A percentile compares a stretch with the other conserved stretches of the same genome.
phyloP scores from a whole-genome alignment of 2,329 filamentous ascomycete genomes.

The Scedosporium dehoogii region DNA sequence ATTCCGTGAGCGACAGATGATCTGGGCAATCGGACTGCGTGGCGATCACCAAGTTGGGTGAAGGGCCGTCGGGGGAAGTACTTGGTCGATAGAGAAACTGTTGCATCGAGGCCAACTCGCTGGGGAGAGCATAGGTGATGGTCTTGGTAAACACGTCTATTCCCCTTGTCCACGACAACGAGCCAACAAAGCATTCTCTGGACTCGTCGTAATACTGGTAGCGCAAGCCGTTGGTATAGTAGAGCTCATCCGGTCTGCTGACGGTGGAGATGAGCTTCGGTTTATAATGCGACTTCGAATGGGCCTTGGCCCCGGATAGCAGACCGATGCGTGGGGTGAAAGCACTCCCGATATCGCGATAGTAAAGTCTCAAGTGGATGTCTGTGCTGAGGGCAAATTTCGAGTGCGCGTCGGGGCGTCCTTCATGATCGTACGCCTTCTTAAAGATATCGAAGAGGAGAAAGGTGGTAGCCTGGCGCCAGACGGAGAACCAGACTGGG shows the following conservation, averaged over 20 bases:
- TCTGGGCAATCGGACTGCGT: constrained; percentile 35
- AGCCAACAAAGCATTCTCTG: constrained; percentile 7
- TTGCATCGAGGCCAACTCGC: constrained; percentile 22
- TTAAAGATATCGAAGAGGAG: constrained; percentile 29
- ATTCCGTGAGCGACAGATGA: constrained; percentile 42
- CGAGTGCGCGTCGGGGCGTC: too few relatives aligned
- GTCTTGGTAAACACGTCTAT: constrained; percentile 15
- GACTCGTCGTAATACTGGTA: constrained; percentile 27
- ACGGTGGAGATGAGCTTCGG: background rate
- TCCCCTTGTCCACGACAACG: background rate
- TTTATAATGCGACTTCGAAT: constrained; percentile 21
- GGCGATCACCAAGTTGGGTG: constrained; percentile 43
- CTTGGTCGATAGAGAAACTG: constrained; percentile 25
- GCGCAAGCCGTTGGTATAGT: constrained; percentile 32
- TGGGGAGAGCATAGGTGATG: constrained; percentile 32
- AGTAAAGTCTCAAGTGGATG: background rate
- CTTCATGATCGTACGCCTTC: background rate
- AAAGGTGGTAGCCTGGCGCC: constrained; percentile 37
- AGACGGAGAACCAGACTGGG: constrained; percentile 29
- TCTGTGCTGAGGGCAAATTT: background rate
- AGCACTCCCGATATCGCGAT: background rate
- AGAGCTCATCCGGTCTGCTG: constrained; percentile 24
- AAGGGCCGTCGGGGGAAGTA: constrained; percentile 14
- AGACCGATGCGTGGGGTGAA: constrained; percentile 15
- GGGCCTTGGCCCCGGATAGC: constrained; percentile 25